These are phyloP conservation scores for Tulasnella sp. DNA, from an alignment of 768 basidiomycete species.

Conservation along the genomic window DNA sequence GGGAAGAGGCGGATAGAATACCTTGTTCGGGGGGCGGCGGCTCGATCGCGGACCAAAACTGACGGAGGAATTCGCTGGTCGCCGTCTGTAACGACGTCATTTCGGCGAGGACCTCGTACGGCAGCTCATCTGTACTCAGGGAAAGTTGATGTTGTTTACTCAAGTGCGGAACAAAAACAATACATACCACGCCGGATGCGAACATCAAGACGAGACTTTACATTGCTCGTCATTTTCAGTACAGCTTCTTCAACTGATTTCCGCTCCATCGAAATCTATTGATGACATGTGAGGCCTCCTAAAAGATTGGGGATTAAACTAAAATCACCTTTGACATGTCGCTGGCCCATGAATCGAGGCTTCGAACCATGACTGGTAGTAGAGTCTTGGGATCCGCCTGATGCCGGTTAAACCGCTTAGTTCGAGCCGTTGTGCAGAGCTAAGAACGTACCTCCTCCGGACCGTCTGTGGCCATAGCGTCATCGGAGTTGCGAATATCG, in stretches of 20 bases:
- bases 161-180: background rate
- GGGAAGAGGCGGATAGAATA: constrained; percentile 48
- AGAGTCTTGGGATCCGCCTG: constrained; percentile 48
- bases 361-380: constrained; percentile 46
- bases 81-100: constrained; percentile 89
- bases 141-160: background rate
- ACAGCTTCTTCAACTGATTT: constrained; percentile 67
- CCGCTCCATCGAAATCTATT: constrained; percentile 62
- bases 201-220: constrained; percentile 64
- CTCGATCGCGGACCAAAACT: constrained; percentile 88
- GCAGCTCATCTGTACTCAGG: constrained; percentile 61
- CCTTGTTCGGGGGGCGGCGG: constrained; percentile 62
- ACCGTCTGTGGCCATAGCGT: background rate
- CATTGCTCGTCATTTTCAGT: constrained; percentile 71
- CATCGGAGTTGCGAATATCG: constrained; percentile 48
- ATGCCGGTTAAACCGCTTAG: constrained; percentile 32
- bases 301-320: background rate
- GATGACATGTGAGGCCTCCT: constrained; percentile 3
- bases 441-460: background rate
- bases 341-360: constrained; percentile 54
- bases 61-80: constrained; percentile 91
- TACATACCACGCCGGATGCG: constrained; percentile 59
- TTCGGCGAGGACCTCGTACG: constrained; percentile 69
- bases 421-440: background rate
- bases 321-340: constrained; percentile 53